phyloP scores from a whole-genome alignment of 148 eudicot genomes.

The Camellia japonica region DNA sequence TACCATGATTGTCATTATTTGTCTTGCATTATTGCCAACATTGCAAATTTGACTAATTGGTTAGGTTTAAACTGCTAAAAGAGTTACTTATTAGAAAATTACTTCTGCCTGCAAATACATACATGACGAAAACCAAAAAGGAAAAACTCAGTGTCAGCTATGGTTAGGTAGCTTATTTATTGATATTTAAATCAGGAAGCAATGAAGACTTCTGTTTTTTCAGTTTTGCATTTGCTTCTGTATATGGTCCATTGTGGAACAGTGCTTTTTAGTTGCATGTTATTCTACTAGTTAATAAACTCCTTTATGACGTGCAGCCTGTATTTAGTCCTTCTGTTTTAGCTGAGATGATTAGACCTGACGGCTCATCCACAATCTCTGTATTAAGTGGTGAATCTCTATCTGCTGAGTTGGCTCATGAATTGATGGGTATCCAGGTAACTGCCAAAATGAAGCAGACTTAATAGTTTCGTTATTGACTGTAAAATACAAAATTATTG shows the following conservation, averaged over 20 bases:
- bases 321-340: slow-evolving; percentile 80
- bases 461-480: background rate
- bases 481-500: background rate
- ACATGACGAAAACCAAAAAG: no score
- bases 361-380: slow-evolving; percentile 72
- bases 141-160: background rate
- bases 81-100: no score
- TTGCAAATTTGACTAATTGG: no score
- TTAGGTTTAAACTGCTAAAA: no score
- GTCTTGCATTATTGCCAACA: no score
- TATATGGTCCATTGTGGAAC: background rate
- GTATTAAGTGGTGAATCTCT: slow-evolving; percentile 65
- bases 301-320: slow-evolving; percentile 51
- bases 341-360: slow-evolving; percentile 88
- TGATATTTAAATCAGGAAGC: background rate
- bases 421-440: slow-evolving; percentile 89
- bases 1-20: no score
- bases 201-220: background rate
- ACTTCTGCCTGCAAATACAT: no score
- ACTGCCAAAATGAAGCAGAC: slow-evolving; percentile 11
- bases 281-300: background rate
- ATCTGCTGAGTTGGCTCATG: slow-evolving; percentile 86
- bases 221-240: background rate
- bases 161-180: no score
- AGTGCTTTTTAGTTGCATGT: background rate